Percentiles rank a stretch among this genome's conserved stretches.
Conservation (phyloP, 495 filamentous ascomycete species). For the Penicillium lividum region DNA sequence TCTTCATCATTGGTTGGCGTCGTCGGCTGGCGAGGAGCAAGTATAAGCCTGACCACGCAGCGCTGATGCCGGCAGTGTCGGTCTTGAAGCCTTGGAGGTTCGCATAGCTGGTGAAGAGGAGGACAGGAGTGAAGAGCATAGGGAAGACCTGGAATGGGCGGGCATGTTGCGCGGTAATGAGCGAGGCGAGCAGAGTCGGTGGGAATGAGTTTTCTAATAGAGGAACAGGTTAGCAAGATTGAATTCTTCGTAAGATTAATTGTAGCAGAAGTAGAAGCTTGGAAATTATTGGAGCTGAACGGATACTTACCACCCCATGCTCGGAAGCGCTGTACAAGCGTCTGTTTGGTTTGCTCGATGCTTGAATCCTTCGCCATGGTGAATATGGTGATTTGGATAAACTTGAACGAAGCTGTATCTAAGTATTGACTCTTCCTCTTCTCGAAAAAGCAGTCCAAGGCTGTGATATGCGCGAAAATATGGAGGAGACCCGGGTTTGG, state of each 20-base stretch:
- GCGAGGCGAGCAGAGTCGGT: slow-evolving; percentile 73
- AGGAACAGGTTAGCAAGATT: slow-evolving; percentile 7
- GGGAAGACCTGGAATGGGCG: slow-evolving; percentile 75
- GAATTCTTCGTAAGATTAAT: not conserved
- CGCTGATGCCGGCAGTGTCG: slow-evolving; percentile 80
- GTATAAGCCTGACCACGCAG: slow-evolving; percentile 86
- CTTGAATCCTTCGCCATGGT: slow-evolving; percentile 31
- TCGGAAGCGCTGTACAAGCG: slow-evolving; percentile 51
- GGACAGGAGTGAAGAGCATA: slow-evolving; percentile 77
- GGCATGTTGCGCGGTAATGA: slow-evolving; percentile 74
- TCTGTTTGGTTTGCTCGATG: slow-evolving; percentile 48
- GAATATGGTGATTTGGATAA: slow-evolving; percentile 1
- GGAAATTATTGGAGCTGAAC: not conserved
- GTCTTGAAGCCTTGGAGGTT: slow-evolving; percentile 76
- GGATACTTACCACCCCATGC: slow-evolving; percentile 70
- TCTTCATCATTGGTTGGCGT: slow-evolving; percentile 57
- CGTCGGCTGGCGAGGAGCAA: slow-evolving; percentile 71
- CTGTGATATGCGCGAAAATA: not conserved
- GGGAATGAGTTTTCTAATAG: slow-evolving; percentile 73
- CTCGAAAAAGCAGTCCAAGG: not conserved
- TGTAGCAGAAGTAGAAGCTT: not conserved
- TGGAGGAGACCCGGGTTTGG: not conserved
- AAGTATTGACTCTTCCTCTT: not conserved
- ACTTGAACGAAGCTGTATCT: not conserved
- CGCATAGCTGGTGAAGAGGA: slow-evolving; percentile 85